These are phyloP conservation scores for Juncus effusus DNA, from an alignment of 176 grass and related monocot species.

Conservation along the genomic window DNA sequence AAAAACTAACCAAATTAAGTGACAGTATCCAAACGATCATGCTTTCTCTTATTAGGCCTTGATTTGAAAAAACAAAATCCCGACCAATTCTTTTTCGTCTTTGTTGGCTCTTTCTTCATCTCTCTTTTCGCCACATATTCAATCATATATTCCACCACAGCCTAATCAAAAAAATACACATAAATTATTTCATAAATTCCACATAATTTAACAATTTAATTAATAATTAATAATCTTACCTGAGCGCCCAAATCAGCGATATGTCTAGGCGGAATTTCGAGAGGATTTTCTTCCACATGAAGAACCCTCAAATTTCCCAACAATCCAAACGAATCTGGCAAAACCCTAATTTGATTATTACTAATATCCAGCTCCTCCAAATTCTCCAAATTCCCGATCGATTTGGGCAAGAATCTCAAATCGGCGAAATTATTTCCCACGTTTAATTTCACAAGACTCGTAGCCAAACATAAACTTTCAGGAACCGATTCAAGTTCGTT, in stretches of 20 bases:
- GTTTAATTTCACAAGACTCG: constrained; percentile 87
- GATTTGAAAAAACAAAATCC: constrained; percentile 71
- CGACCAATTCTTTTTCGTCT: constrained; percentile 65
- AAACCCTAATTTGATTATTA: constrained; percentile 91
- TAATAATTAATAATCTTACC: constrained; percentile 34
- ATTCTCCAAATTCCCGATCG: constrained; percentile 96
- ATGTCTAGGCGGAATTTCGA: constrained; percentile 87
- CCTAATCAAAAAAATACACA: no score
- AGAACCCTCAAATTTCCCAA: constrained; percentile 61
- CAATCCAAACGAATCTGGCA: constrained; percentile 83
- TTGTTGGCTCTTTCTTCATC: constrained; percentile 47
- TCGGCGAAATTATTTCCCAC: constrained; percentile 91
- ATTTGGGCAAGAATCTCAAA: constrained; percentile 69
- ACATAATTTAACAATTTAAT: no score
- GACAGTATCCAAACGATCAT: constrained; percentile 47
- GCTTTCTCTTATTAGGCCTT: constrained; percentile 96
- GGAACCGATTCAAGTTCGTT: constrained; percentile 90
- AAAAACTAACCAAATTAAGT: constrained; percentile 12
- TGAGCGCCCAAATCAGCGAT: constrained; percentile 84
- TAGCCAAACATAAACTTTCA: constrained; percentile 87
- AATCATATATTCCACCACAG: constrained; percentile 65
- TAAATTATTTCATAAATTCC: no score
- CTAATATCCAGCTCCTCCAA: constrained; percentile 96
- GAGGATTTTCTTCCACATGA: constrained; percentile 82
- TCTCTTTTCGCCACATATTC: constrained; percentile 59